Conservation (phyloP, 768 basidiomycete species). For the Leccinum aurantiacum region DNA sequence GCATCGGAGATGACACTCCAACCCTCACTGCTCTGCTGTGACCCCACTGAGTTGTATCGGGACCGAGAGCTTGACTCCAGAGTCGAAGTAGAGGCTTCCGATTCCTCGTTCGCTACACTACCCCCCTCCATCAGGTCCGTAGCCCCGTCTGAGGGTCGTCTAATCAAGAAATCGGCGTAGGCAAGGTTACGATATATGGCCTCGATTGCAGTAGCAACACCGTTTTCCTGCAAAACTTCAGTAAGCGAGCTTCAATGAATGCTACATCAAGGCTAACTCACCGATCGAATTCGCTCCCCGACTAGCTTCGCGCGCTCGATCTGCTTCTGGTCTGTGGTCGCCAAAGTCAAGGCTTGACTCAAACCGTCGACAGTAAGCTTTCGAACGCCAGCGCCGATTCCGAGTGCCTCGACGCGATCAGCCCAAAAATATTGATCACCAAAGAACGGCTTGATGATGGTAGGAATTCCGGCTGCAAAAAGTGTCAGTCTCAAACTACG, state of each 20-base stretch:
- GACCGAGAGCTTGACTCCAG: constrained; percentile 39
- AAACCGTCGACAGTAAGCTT: constrained; percentile 81
- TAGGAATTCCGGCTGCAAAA: constrained; percentile 79
- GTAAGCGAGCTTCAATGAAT: background rate
- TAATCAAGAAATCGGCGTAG: constrained; percentile 87
- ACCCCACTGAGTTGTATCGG: constrained; percentile 56
- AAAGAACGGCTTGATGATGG: constrained; percentile 96
- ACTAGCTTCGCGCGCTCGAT: constrained; percentile 80
- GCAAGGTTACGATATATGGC: constrained; percentile 96
- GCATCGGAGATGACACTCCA: constrained; percentile 87
- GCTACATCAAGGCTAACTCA: constrained; percentile 34
- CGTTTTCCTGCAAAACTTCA: constrained; percentile 71
- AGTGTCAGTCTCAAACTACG: constrained; percentile 4
- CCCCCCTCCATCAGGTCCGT: constrained; percentile 24
- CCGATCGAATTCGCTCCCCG: constrained; percentile 85
- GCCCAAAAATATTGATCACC: constrained; percentile 99
- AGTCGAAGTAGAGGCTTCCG: constrained; percentile 29
- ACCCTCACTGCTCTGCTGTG: constrained; percentile 67
- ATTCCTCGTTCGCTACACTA: constrained; percentile 31
- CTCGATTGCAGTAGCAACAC: constrained; percentile 91
- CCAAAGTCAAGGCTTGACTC: constrained; percentile 72
- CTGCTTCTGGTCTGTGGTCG: constrained; percentile 88
- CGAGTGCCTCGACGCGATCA: constrained; percentile 94
- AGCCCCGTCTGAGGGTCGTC: constrained; percentile 40
- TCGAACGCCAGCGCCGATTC: constrained; percentile 83